Base-by-base conservation (phyloP, 805 yeast genomes). In the Clavispora phyllophila region DNA sequence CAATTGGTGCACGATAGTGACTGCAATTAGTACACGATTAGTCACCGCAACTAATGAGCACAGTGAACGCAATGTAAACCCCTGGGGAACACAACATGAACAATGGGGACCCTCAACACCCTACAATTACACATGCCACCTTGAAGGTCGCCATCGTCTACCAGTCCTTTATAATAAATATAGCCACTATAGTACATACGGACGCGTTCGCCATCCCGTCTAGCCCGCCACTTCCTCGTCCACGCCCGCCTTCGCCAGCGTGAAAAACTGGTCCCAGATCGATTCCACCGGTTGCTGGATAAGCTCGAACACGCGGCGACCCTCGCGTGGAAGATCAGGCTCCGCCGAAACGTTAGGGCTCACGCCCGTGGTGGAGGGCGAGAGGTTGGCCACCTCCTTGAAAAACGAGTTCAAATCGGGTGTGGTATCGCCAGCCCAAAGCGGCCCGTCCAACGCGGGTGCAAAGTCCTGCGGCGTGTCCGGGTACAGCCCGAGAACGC, bases 221-320 rank as follows among this genome's bases (percentile, higher is more conserved):
- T n/a, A n/a, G n/a, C n/a, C n/a, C 27, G 31, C 31, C 10, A 27
- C 8, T 20, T 15, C 33, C 13, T 29, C 33, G n/a, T 29, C 33
- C n/a, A 17, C 5, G 6, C 20, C 33, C 20, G 33, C 6, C 37
- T 28, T 9, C 25, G 40, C 28, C 28, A 24, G 44, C 5, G 75
- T 63, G 55, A 81, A 79, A 50, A 78, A 77, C 50, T 79, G 84
- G 40, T 80, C 87, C 85, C 87, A 82, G 26, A 82, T 80, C 20
- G 80, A 68, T 42, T 82, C 87, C 2, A 78, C 73, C 4, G 84
- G 81, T 55, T 77, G 83, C 52, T 73, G 76, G 46, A 83, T 73
- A 66, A 83, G 63, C 51, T 81, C 85, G 54, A 72, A 78, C 17
- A 81, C 73, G 39, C 70, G 65, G 46, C 72, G 73, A 4, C 82